phyloP scores from a whole-genome alignment of 1,284 basidiomycete genomes.

The Trametes hirsuta region DNA sequence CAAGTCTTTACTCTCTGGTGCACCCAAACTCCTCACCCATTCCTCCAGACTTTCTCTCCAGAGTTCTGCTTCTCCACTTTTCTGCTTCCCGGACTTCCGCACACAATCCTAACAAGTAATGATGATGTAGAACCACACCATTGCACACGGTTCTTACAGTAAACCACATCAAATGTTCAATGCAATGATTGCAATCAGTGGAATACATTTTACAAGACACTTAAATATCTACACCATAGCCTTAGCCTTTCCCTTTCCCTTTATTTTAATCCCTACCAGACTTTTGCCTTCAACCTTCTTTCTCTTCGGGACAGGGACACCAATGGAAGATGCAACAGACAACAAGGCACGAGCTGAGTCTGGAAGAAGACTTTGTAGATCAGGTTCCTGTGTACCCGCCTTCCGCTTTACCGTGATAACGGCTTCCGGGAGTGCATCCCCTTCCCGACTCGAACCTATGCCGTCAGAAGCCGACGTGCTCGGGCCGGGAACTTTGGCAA shows the following conservation, averaged over 20 bases:
- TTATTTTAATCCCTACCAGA: slow-evolving; percentile 77
- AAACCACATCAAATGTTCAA: no score
- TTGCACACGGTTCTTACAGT: no score
- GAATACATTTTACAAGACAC: neutral
- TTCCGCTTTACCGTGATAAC: slow-evolving; percentile 79
- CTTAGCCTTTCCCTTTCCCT: slow-evolving; percentile 39
- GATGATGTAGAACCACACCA: no score
- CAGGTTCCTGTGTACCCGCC: slow-evolving; percentile 71
- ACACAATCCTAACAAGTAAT: neutral
- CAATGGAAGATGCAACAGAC: slow-evolving; percentile 37
- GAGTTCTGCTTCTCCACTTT: no score
- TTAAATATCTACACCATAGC: neutral
- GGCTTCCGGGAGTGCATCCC: slow-evolving; percentile 36
- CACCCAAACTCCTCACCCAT: no score
- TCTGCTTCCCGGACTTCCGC: no score
- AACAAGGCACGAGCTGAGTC: slow-evolving; percentile 73
- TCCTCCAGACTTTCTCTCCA: no score
- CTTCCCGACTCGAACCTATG: slow-evolving; percentile 13
- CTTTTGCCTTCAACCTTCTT: slow-evolving; percentile 63
- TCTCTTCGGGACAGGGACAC: slow-evolving; percentile 59
- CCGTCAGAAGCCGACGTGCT: slow-evolving; percentile 29
- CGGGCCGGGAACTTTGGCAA: slow-evolving; percentile 70
- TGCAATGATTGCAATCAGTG: neutral
- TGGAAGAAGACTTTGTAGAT: slow-evolving; percentile 71
- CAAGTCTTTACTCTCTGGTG: no score